Base-by-base conservation (phyloP, 2,329 filamentous ascomycete species). In the Fusarium xylarioides region DNA sequence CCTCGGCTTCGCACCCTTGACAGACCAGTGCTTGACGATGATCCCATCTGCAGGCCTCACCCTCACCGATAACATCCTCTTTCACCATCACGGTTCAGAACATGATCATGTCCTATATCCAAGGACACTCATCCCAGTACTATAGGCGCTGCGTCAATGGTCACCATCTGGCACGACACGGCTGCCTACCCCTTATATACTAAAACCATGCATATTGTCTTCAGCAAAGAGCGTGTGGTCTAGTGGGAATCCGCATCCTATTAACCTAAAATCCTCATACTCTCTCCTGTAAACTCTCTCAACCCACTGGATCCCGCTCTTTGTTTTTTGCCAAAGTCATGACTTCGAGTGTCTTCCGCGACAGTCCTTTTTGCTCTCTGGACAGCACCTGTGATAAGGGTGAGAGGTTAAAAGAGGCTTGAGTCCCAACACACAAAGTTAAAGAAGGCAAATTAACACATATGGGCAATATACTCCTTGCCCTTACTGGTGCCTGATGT, bases 221-320 rank as follows among this genome's bases (percentile, higher is more conserved):
- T n/a, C 26, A 46, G 14, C 50, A 54, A 62, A 57, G 59, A 62
- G 59, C 23, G 28, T 32, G 56, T 62, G 59, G 58, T 62, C 50
- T 44, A 44, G 32, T 57, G 50, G 59, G 47, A 66, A 23, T 43
- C 12, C 43, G 43, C 63, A 43, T 34, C 47, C 47, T 55, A 60
- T 28, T 42, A 60, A 60, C 47, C 57, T 60, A 35, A 55, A 60
- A 42, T 42, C 49, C 38, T 28, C n/a, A 34, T 42, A 28, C 16
- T 23, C 57, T 38, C 57, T 18, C 47, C 57, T 60, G 42, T 14
- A 49, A 49, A 35, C 30, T 28, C n/a, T 49, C 30, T 35, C 23
- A 57, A 14, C 54, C 30, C 40, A 28, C 54, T 46, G 6, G 40
- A 6, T 19, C 40, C 40, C n/a, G 30, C 40, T 57, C 54, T 57